Evolutionary conservation across 164 flowering plant genomes (phyloP), one percentile per base, ranked within the genome.

Genomic region (Vitis riparia): DNA sequence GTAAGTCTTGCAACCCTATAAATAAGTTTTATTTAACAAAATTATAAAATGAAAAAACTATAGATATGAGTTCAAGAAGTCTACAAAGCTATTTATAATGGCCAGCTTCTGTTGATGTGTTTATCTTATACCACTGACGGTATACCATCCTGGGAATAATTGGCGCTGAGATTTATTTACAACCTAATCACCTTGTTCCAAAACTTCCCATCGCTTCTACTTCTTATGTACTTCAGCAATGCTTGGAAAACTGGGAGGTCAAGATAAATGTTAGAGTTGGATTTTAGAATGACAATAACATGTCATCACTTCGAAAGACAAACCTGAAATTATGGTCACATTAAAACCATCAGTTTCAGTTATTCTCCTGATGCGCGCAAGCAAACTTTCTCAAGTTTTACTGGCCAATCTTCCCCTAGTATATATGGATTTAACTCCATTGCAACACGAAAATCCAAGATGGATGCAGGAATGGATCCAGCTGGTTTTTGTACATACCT

Each of bases 341-440:
- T 11, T 53, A 29, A 58, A 61, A 32, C 11, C 66, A 44, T 48
- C 30, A 58, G 32, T 55, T 66, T 53, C 70, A 61, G 44, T 44
- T 74, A 68, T 12, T 75, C 75, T 75, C 77, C 66, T n/a, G 76
- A 66, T 57, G 75, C 71, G 47, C 10, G 59, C 47, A 70, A 59
- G 64, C 69, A 70, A 55, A 77, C 61, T 55, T 65, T 78, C 73
- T 71, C 78, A 57, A 78, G 66, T 30, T 66, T 72, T 51, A 66
- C 27, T 32, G 74, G 73, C 76, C 75, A 77, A 66, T 90, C 87
- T 74, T 74, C 69, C 37, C 85, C 78, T 52, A 75, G 77, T 59
- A 74, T 71, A 70, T n/a, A 65, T 29, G 97, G 95, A 77, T 90
- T 78, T 62, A 82, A 69, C 82, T 90, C 87, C 91, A 90, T 78